A percentile compares a stretch with the other conserved stretches of the same genome.
Conservation (phyloP, 1,284 basidiomycete species). For the Gymnopus androsaceus region DNA sequence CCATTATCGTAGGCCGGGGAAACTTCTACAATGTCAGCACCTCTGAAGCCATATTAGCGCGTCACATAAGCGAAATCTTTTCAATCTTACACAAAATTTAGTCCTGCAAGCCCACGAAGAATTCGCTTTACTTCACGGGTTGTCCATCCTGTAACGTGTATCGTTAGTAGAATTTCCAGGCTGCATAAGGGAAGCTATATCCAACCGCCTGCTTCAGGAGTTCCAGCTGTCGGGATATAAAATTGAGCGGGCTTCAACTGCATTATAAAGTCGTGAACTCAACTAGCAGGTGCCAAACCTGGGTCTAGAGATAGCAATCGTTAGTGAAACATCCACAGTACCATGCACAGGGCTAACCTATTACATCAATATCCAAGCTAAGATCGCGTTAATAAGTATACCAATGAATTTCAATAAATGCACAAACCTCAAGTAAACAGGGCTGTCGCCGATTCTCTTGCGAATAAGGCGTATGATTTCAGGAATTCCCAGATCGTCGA, state of each 20-base stretch:
- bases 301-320: slow-evolving; percentile 54
- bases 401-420: not conserved
- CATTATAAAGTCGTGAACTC: slow-evolving; percentile 29
- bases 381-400: not conserved
- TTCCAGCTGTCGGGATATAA: slow-evolving; percentile 60
- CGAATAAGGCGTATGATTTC: slow-evolving; percentile 66
- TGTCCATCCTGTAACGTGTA: too few species aligned
- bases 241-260: not conserved
- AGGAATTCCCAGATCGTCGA: slow-evolving; percentile 68
- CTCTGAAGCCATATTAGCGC: slow-evolving; percentile 37
- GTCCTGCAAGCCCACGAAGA: slow-evolving; percentile 71
- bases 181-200: too few species aligned
- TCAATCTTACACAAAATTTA: slow-evolving; percentile 71
- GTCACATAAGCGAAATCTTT: not conserved
- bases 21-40: slow-evolving; percentile 81
- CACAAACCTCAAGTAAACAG: slow-evolving; percentile 71
- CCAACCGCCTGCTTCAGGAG: slow-evolving; percentile 81
- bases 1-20: slow-evolving; percentile 78
- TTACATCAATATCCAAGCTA: slow-evolving; percentile 78
- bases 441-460: slow-evolving; percentile 62
- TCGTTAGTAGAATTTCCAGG: too few species aligned
- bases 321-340: not conserved
- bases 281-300: slow-evolving; percentile 76
- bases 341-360: slow-evolving; percentile 52
- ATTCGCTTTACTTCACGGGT: slow-evolving; percentile 81